A percentile compares a stretch with the other conserved stretches of the same genome.
Conservation (phyloP, 164 flowering plant genomes). For the Brasenia schreberi region DNA sequence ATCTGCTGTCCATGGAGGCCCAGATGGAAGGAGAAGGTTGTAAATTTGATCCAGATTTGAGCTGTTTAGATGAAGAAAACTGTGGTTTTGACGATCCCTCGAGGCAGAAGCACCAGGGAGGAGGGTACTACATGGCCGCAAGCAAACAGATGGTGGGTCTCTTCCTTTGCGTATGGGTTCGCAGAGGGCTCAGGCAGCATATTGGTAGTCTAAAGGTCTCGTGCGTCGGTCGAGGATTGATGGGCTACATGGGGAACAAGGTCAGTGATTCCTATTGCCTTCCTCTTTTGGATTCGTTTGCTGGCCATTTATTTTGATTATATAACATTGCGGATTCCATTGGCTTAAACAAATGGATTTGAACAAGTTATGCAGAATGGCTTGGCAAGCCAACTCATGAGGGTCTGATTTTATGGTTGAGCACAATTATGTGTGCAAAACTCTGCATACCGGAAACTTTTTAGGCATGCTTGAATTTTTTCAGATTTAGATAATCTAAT, state of each 20-base stretch:
- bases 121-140: conserved; percentile 37
- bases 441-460: too few relatives aligned
- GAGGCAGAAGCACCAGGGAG: conserved; percentile 4
- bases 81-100: neutral
- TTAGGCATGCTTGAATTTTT: too few relatives aligned
- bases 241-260: conserved; percentile 95
- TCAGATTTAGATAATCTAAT: too few relatives aligned
- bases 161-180: conserved; percentile 72
- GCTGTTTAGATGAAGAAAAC: neutral
- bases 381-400: neutral
- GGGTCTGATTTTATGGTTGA: neutral
- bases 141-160: conserved; percentile 93
- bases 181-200: conserved; percentile 36
- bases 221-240: conserved; percentile 78
- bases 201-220: conserved; percentile 57
- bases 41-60: neutral
- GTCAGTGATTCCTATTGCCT: conserved; percentile 14
- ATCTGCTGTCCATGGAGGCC: conserved; percentile 38
- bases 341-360: neutral
- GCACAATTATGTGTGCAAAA: neutral
- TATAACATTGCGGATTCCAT: neutral
- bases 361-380: neutral
- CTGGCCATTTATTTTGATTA: neutral
- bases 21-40: conserved; percentile 12
- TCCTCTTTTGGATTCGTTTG: neutral